Evolutionary conservation across 1,284 basidiomycete species (phyloP).

Genomic region (Puccinia polysora): DNA sequence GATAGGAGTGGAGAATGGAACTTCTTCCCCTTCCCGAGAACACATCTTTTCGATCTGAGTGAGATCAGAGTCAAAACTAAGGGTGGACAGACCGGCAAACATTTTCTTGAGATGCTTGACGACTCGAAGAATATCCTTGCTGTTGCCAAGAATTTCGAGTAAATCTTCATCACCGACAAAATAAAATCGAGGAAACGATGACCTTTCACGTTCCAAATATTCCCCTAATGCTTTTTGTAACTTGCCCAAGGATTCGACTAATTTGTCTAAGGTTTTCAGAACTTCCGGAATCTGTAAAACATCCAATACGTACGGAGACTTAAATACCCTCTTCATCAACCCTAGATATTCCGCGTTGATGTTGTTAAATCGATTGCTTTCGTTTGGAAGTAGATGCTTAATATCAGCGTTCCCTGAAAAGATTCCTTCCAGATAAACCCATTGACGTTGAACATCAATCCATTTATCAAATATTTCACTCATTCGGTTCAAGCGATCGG

Average conservation of each 20-base stretch:
- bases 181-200: slow-evolving; percentile 98
- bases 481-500: slow-evolving; percentile 76
- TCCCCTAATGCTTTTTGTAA: slow-evolving; percentile 99
- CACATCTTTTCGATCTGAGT: slow-evolving; percentile 83
- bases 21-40: slow-evolving; percentile 90
- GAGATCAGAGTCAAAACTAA: slow-evolving; percentile 69
- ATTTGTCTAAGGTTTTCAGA: slow-evolving; percentile 92
- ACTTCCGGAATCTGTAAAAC: slow-evolving; percentile 94
- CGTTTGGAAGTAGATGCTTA: slow-evolving; percentile 95
- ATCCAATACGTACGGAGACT: slow-evolving; percentile 94
- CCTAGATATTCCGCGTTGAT: slow-evolving; percentile 98
- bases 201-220: slow-evolving; percentile 93
- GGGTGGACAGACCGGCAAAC: slow-evolving; percentile 94
- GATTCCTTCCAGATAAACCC: slow-evolving; percentile 99
- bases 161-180: slow-evolving; percentile 99
- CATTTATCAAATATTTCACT: slow-evolving; percentile 97
- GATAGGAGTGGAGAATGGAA: slow-evolving; percentile 76
- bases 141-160: slow-evolving; percentile 98
- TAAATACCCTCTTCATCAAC: slow-evolving; percentile 99
- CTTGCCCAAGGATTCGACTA: slow-evolving; percentile 92
- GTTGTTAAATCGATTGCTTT: slow-evolving; percentile 93
- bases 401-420: slow-evolving; percentile 98
- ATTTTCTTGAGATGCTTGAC: slow-evolving; percentile 99
- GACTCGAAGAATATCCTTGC: slow-evolving; percentile 93
- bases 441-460: slow-evolving; percentile 99